Percentiles rank a stretch among this genome's conserved stretches.
phyloP scores from a whole-genome alignment of 495 filamentous ascomycete genomes.

The Jackrogersella multiformis region DNA sequence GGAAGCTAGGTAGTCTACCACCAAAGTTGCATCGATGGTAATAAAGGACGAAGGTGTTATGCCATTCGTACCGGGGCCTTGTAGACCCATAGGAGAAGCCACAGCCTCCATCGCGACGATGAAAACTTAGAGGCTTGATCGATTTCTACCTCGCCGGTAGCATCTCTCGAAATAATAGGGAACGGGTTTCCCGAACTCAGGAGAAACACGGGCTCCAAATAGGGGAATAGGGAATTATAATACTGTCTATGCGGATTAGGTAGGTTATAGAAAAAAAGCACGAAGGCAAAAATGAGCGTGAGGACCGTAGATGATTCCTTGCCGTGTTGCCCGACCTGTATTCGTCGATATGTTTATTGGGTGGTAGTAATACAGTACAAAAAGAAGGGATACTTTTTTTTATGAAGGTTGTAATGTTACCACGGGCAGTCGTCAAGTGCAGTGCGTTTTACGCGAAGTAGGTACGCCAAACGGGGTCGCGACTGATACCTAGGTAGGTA shows the following conservation, averaged over 20 bases:
- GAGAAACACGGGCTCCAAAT: constrained; percentile 22
- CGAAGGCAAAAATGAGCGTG: constrained; percentile 38
- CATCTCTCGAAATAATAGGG: constrained; percentile 42
- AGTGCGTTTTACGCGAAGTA: constrained; percentile 33
- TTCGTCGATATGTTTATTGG: constrained; percentile 24
- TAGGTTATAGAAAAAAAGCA: constrained; percentile 23
- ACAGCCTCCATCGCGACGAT: constrained; percentile 58
- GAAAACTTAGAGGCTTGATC: constrained; percentile 36
- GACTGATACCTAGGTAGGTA: no score
- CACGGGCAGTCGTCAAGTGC: no score
- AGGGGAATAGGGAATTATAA: constrained; percentile 32
- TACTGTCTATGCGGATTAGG: constrained; percentile 34
- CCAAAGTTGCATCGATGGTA: constrained; percentile 56
- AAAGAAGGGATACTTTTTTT: constrained; percentile 25
- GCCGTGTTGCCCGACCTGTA: constrained; percentile 18
- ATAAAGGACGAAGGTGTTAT: constrained; percentile 54
- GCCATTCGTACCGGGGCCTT: constrained; percentile 54
- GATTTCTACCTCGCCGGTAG: constrained; percentile 23
- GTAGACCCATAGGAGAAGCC: constrained; percentile 52
- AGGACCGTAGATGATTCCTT: constrained; percentile 25
- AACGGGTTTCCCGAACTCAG: constrained; percentile 28
- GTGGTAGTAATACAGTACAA: constrained; percentile 23
- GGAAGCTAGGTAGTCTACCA: constrained; percentile 82
- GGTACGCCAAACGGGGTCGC: constrained; percentile 37
- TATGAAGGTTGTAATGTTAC: constrained; percentile 14